These are phyloP conservation scores for Phytophthora nicotianae DNA, from an alignment of 352 stramenopile species.

Conservation along the genomic window DNA sequence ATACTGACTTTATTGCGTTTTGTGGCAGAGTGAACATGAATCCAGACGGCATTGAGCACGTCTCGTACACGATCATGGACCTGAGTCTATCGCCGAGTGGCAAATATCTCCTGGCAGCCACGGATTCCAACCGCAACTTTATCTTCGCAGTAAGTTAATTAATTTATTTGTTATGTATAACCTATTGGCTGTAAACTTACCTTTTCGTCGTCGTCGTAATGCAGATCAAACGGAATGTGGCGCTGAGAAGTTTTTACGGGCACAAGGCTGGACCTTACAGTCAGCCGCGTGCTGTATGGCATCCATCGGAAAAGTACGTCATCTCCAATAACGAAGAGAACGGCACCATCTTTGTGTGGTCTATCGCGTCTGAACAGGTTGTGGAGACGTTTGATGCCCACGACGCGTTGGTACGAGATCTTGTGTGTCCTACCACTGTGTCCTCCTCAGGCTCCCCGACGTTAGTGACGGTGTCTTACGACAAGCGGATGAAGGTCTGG, in stretches of 20 bases:
- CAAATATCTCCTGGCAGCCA: conserved; percentile 83
- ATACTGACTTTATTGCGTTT: conserved; percentile 4
- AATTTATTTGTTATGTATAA: too few species aligned
- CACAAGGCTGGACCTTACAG: conserved; percentile 87
- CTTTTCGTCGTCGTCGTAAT: conserved; percentile 7
- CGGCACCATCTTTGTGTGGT: conserved; percentile 71
- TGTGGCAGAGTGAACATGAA: conserved; percentile 84
- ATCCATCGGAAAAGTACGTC: conserved; percentile 84
- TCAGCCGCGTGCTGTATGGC: conserved; percentile 73
- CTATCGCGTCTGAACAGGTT: conserved; percentile 76
- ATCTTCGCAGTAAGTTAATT: conserved; percentile 62
- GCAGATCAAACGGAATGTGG: conserved; percentile 67
- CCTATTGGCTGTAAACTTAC: not conserved
- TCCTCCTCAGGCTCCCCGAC: conserved; percentile 19
- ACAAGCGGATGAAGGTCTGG: conserved; percentile 82
- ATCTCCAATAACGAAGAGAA: conserved; percentile 84
- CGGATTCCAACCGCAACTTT: conserved; percentile 83
- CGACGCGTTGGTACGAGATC: conserved; percentile 70
- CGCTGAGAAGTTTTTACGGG: conserved; percentile 80
- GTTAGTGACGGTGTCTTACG: conserved; percentile 80
- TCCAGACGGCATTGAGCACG: conserved; percentile 82
- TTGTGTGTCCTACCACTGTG: conserved; percentile 25
- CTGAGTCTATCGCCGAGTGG: conserved; percentile 69
- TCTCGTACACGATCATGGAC: conserved; percentile 90
- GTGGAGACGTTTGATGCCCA: conserved; percentile 73